Conservation (phyloP, 2,329 filamentous ascomycete species). For the Calonectria pauciramosa region DNA sequence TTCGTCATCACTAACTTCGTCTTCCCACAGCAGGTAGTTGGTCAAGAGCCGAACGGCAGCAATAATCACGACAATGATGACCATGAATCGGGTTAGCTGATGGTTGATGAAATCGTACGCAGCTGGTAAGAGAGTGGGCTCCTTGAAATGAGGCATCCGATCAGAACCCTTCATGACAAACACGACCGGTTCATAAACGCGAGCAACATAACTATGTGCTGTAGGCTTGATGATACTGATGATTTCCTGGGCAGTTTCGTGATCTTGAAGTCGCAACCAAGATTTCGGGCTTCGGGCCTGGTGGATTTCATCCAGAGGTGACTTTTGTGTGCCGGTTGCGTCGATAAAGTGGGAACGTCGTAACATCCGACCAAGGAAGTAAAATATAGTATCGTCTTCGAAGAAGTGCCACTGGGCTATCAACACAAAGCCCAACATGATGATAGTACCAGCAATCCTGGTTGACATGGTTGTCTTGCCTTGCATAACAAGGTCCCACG, state of each 20-base stretch:
- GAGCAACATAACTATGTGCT: constrained; percentile 79
- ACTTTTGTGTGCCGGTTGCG: constrained; percentile 48
- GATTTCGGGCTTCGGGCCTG: constrained; percentile 82
- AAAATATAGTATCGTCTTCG: constrained; percentile 65
- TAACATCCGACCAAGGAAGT: constrained; percentile 45
- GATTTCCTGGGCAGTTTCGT: constrained; percentile 82
- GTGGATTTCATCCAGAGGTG: constrained; percentile 71
- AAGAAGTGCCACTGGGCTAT: constrained; percentile 86
- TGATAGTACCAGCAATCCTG: constrained; percentile 79
- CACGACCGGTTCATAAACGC: constrained; percentile 80
- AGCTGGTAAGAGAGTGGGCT: constrained; percentile 53
- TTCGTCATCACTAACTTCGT: constrained; percentile 62
- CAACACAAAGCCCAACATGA: constrained; percentile 79
- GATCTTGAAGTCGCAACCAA: constrained; percentile 83
- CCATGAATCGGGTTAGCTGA: constrained; percentile 70
- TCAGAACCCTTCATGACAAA: constrained; percentile 79
- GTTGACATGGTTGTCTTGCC: constrained; percentile 79
- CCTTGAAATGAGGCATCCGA: constrained; percentile 67
- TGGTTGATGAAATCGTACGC: constrained; percentile 77
- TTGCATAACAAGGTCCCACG: constrained; percentile 74
- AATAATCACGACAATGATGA: constrained; percentile 73
- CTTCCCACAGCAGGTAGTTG: constrained; percentile 80
- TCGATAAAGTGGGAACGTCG: constrained; percentile 30
- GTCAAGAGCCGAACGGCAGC: constrained; percentile 78
- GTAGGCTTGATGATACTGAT: constrained; percentile 82